Percentiles rank a stretch among this genome's conserved stretches.
These are phyloP conservation scores for Lyophyllum decastes DNA, from an alignment of 768 basidiomycete species.

Conservation along the genomic window DNA sequence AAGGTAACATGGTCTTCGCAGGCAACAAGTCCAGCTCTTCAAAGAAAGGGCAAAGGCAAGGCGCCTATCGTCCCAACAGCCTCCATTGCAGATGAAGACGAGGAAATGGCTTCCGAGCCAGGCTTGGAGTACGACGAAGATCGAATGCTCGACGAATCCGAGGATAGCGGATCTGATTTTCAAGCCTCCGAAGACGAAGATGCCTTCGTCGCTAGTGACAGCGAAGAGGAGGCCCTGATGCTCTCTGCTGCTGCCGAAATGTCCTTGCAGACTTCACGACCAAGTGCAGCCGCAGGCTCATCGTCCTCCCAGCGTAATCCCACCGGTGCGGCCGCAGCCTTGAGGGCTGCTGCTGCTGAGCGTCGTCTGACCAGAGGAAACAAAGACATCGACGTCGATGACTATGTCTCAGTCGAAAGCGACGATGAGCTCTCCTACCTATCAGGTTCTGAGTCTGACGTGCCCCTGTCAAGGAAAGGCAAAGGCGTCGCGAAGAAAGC, in stretches of 20 bases:
- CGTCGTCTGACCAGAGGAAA: constrained; percentile 41
- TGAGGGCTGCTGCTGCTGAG: constrained; percentile 57
- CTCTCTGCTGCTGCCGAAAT: constrained; percentile 54
- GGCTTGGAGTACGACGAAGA: constrained; percentile 42
- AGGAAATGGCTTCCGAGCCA: constrained; percentile 31
- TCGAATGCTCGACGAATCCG: constrained; percentile 46
- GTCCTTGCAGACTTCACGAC: constrained; percentile 44
- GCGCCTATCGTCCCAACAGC: constrained; percentile 28
- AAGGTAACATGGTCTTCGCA: constrained; percentile 4
- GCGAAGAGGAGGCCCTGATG: constrained; percentile 52
- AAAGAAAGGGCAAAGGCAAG: constrained; percentile 40
- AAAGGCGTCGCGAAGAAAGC: constrained; percentile 33
- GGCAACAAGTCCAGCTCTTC: constrained; percentile 5
- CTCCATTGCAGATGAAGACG: constrained; percentile 32
- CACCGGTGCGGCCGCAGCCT: constrained; percentile 39
- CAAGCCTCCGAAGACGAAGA: constrained; percentile 43
- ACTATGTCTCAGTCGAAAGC: constrained; percentile 24
- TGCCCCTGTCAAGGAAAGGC: constrained; percentile 27
- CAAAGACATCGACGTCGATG: constrained; percentile 32
- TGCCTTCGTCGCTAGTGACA: constrained; percentile 25
- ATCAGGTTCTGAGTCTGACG: constrained; percentile 30
- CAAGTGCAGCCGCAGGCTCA: constrained; percentile 32
- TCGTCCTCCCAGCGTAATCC: constrained; percentile 35
- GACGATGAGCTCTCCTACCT: constrained; percentile 18
- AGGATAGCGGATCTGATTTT: constrained; percentile 65